Conservation (phyloP, 164 flowering plant genomes). For the Pachysandra terminalis region DNA sequence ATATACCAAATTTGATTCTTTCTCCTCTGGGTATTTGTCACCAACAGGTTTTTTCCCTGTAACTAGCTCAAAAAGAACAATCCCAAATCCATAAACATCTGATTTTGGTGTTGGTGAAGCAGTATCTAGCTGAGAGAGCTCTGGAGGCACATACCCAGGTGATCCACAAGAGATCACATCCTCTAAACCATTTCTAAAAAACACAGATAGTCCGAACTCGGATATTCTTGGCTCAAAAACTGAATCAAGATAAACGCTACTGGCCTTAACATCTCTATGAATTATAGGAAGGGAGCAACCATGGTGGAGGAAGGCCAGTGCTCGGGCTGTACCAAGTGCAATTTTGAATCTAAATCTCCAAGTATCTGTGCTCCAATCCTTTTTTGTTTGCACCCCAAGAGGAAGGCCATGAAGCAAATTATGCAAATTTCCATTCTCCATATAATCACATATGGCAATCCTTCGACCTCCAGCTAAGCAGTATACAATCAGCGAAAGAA, state of each 20-base stretch:
- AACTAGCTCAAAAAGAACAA: too few species aligned
- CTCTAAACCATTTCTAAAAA: conserved; percentile 53
- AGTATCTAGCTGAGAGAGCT: conserved; percentile 33
- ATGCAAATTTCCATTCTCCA: conserved; percentile 90
- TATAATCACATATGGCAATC: conserved; percentile 79
- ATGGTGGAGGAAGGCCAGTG: conserved; percentile 80
- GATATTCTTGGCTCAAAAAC: conserved; percentile 79
- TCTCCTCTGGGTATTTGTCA: conserved; percentile 60
- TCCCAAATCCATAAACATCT: too few species aligned
- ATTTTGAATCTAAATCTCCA: conserved; percentile 78
- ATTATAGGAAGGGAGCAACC: too few species aligned
- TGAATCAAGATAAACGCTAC: conserved; percentile 67
- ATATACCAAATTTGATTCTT: conserved; percentile 49
- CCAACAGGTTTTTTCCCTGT: conserved; percentile 76
- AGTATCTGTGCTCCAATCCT: conserved; percentile 80
- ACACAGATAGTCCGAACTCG: conserved; percentile 75
- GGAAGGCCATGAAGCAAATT: conserved; percentile 77
- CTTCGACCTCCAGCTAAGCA: conserved; percentile 89
- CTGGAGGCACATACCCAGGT: too few species aligned
- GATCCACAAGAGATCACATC: conserved; percentile 51
- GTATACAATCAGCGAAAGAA: conserved; percentile 78
- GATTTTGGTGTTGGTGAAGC: too few species aligned
- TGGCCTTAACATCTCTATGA: too few species aligned
- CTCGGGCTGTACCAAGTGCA: conserved; percentile 80
- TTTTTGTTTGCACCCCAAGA: conserved; percentile 48